Base-by-base conservation (phyloP, 331 rosid genomes). In the Arachis monticola region DNA sequence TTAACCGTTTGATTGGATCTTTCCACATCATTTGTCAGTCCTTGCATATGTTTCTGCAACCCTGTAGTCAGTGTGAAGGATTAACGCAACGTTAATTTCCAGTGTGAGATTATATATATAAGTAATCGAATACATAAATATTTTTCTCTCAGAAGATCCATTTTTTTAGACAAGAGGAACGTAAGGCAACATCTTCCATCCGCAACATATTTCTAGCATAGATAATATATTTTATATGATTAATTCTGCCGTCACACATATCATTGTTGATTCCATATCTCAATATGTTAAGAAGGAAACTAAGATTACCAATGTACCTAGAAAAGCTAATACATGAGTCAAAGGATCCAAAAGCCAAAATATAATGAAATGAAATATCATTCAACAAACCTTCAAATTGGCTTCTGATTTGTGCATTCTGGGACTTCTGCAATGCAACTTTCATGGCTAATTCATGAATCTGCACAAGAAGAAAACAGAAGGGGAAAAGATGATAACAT, bases 1-100 rank as follows among this genome's bases (percentile, higher is more conserved):
- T 72, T 47, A 56, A 94, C 98, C 97, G 81, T 87, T 91, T 94
- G 96, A 67, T 91, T 88, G 62, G 98, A 94, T 88, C 95, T 87
- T 73, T 91, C 97, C 61, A 86, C 97, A 53, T 94, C 97, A 86
- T 94, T 89, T 40, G 96, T 82, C 80, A 90, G 84, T 77, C 94
- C 96, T 46, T 90, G 96, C 95, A 90, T 83, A 73, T 88, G 93
- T 66, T 85, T 86, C 87, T 83, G 87, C 82, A 94, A 80, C 56
- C 90, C 98, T 94, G 87, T 58, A 85, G 65, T 62, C 70, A 52
- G 80, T 51, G 47, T 40, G 22, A 77, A 69, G 46, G 35, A 64
- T 71, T 61, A 74, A 57, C 17, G 10, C 41, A 22, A 47, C 55
- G 41, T 12, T 10, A 73, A 44, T 58, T 13, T 61, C 65, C 67